phyloP scores from a whole-genome alignment of 768 basidiomycete species.

The Hypholoma sublateritium region DNA sequence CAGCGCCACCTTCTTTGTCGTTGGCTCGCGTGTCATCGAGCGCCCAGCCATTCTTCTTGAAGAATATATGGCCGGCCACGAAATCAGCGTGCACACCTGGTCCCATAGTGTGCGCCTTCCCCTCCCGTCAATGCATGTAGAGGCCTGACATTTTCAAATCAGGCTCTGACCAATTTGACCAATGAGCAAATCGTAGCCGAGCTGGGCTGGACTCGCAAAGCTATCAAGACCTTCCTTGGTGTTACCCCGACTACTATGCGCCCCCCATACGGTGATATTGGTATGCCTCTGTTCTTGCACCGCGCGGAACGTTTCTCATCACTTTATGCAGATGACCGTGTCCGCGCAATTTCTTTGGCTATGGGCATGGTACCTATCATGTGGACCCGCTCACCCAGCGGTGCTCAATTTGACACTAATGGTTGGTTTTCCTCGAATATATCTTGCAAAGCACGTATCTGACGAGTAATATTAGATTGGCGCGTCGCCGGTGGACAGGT shows the following conservation, averaged over 20 bases:
- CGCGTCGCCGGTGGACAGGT: conserved; percentile 77
- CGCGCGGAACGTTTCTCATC: conserved; percentile 2
- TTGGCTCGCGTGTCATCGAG: conserved; percentile 83
- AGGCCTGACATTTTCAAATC: conserved; percentile 5
- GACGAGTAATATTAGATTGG: conserved; percentile 62
- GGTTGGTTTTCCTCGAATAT: conserved; percentile 36
- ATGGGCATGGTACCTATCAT: conserved; percentile 93
- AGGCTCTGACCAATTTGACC: conserved; percentile 69
- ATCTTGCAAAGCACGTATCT: background rate
- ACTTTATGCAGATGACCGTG: conserved; percentile 72
- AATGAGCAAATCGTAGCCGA: conserved; percentile 90
- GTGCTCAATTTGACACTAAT: conserved; percentile 68
- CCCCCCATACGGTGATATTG: conserved; percentile 82
- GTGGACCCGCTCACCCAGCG: conserved; percentile 71
- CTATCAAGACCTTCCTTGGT: conserved; percentile 74
- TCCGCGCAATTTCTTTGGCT: conserved; percentile 83
- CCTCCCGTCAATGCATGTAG: background rate
- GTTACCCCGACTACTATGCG: conserved; percentile 80
- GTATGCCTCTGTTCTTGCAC: conserved; percentile 26
- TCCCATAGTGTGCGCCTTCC: conserved; percentile 60
- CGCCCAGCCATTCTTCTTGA: conserved; percentile 72
- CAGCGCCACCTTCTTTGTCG: conserved; percentile 87
- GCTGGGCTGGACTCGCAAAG: conserved; percentile 87
- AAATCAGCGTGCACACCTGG: conserved; percentile 90
- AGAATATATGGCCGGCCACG: conserved; percentile 79